Conservation (phyloP, 306 rosid species). For the Glycine latifolia region DNA sequence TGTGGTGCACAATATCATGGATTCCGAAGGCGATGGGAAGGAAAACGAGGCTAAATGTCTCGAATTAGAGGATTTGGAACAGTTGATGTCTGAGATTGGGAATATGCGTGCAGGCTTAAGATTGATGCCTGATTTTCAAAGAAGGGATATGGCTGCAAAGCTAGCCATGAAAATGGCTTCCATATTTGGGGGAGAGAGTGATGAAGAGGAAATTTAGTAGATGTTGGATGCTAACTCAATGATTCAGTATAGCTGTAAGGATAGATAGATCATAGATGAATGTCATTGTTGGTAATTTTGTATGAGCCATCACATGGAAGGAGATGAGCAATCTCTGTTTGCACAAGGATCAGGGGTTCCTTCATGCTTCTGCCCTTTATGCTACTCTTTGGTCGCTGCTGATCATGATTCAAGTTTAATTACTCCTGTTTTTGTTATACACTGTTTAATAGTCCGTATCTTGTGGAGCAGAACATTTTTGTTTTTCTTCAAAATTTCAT, state of each 20-base stretch:
- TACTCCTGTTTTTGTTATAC: constrained; percentile 21
- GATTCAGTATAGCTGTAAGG: constrained; percentile 2
- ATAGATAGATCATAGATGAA: constrained; percentile 1
- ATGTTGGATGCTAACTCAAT: not conserved
- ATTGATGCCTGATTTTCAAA: constrained; percentile 92
- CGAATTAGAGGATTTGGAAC: constrained; percentile 83
- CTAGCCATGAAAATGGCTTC: constrained; percentile 88
- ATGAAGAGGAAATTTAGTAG: constrained; percentile 64
- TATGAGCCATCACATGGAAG: not conserved
- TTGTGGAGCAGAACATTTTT: constrained; percentile 22
- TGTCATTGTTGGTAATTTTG: not conserved
- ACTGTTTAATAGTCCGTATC: constrained; percentile 6
- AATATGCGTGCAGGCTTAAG: constrained; percentile 79
- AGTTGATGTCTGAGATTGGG: constrained; percentile 89
- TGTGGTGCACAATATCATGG: constrained; percentile 37
- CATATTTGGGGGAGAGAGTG: constrained; percentile 81
- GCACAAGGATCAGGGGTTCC: not conserved
- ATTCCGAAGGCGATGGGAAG: constrained; percentile 52
- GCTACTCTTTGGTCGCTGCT: not conserved
- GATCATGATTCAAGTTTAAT: constrained; percentile 35
- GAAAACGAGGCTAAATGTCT: constrained; percentile 46
- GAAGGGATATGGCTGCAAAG: constrained; percentile 90
- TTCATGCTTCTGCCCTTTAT: not conserved
- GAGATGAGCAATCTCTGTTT: constrained; percentile 30
- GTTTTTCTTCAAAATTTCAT: not conserved